Evolutionary conservation across 768 basidiomycete species (phyloP).

Genomic region (Rhizopogon salebrosus): DNA sequence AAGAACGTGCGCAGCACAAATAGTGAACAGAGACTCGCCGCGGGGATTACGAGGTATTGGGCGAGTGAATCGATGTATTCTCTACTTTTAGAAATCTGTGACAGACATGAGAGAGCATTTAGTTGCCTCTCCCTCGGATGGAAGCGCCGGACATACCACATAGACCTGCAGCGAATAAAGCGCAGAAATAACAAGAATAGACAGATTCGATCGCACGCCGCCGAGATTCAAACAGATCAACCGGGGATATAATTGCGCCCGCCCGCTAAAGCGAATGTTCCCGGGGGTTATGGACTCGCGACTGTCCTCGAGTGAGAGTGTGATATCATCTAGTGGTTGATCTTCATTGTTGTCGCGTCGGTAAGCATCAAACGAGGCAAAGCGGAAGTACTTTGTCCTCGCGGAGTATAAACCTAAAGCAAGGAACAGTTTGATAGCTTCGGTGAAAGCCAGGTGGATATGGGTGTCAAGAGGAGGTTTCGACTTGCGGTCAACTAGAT

Average conservation of each 20-base stretch:
- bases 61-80: constrained; percentile 16
- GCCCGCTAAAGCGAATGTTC: not conserved
- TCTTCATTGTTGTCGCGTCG: constrained; percentile 1
- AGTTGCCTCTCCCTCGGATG: not conserved
- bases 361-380: not conserved
- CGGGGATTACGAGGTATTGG: constrained; percentile 19
- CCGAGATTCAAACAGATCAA: constrained; percentile 4
- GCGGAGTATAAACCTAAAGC: constrained; percentile 13
- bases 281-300: constrained; percentile 4
- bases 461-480: constrained; percentile 2
- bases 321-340: constrained; percentile 6
- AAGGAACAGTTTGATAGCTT: constrained; percentile 14
- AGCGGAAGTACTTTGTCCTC: constrained; percentile 1
- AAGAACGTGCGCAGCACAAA: constrained; percentile 12
- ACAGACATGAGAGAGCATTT: not conserved
- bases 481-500: not conserved
- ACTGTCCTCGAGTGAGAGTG: constrained; percentile 5
- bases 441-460: constrained; percentile 14
- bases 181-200: constrained; percentile 11
- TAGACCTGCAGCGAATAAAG: constrained; percentile 12
- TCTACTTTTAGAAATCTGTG: constrained; percentile 16
- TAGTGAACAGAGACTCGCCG: constrained; percentile 16
- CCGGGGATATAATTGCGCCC: constrained; percentile 4
- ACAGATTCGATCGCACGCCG: constrained; percentile 9
- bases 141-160: constrained; percentile 13